Conservation (phyloP, 2,329 filamentous ascomycete species). For the Metarhizium robertsii region DNA sequence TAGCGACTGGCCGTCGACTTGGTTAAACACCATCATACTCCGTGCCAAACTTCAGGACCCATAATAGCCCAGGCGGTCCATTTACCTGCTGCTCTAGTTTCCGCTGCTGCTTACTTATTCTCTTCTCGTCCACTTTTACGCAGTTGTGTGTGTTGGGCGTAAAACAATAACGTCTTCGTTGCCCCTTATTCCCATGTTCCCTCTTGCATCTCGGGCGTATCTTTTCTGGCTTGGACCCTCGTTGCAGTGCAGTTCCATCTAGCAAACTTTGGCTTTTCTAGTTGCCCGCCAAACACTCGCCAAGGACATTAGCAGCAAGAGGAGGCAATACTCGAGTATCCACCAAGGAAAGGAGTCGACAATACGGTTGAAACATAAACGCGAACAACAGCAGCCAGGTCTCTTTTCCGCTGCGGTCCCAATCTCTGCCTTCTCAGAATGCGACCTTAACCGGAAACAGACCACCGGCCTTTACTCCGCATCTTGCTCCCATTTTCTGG, state of each 20-base stretch:
- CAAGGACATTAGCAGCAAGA: neutral
- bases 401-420: conserved; percentile 4
- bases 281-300: neutral
- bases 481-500: neutral
- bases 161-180: too few relatives aligned
- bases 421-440: conserved; percentile 7
- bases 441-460: conserved; percentile 5
- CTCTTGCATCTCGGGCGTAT: neutral
- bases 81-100: conserved; percentile 1
- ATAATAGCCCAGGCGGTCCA: neutral
- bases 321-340: neutral
- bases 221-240: neutral
- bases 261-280: neutral
- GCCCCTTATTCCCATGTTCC: neutral
- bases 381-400: neutral
- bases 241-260: neutral
- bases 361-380: neutral
- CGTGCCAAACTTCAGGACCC: neutral
- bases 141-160: neutral
- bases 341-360: conserved; percentile 2
- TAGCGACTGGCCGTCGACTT: neutral
- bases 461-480: neutral
- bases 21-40: conserved; percentile 3
- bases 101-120: neutral
- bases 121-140: neutral